A percentile compares a stretch with the other conserved stretches of the same genome.
phyloP scores from a whole-genome alignment of 2,329 filamentous ascomycete species.

The Aspergillus pseudoterreus region DNA sequence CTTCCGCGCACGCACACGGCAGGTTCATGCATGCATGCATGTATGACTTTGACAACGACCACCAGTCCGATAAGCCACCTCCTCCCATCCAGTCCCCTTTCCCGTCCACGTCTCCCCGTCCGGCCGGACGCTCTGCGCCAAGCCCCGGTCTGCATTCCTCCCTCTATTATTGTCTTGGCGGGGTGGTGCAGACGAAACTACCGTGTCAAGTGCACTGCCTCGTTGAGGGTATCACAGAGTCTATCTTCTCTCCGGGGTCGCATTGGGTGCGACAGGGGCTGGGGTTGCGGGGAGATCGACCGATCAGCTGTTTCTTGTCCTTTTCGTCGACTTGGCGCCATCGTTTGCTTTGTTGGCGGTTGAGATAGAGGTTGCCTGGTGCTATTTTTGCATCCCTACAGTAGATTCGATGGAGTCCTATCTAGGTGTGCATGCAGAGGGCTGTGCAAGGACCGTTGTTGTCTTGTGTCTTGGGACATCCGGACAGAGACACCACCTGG shows the following conservation, averaged over 20 bases:
- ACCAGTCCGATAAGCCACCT: neutral
- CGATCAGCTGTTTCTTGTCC: neutral
- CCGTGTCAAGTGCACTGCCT: neutral
- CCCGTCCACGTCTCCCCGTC: neutral
- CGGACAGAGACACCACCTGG: neutral
- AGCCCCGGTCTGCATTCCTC: slow-evolving; percentile 26
- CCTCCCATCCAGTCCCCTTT: neutral
- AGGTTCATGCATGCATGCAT: neutral
- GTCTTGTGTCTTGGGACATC: no score
- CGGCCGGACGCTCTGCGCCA: slow-evolving; percentile 10
- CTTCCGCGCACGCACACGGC: neutral
- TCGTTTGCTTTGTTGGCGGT: neutral
- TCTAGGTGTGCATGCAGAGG: no score
- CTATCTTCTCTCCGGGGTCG: no score
- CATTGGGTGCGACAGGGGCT: no score
- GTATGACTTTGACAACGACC: neutral
- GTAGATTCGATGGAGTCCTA: no score
- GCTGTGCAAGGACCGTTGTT: no score
- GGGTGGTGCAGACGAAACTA: neutral
- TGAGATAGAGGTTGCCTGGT: neutral
- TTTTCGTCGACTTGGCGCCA: neutral
- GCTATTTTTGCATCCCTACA: no score
- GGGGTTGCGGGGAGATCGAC: neutral
- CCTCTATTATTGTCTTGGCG: slow-evolving; percentile 23
- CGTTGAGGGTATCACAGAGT: neutral